These are phyloP conservation scores for Exutisphaerella laricina DNA, from an alignment of 2,329 filamentous ascomycete species.

Conservation along the genomic window DNA sequence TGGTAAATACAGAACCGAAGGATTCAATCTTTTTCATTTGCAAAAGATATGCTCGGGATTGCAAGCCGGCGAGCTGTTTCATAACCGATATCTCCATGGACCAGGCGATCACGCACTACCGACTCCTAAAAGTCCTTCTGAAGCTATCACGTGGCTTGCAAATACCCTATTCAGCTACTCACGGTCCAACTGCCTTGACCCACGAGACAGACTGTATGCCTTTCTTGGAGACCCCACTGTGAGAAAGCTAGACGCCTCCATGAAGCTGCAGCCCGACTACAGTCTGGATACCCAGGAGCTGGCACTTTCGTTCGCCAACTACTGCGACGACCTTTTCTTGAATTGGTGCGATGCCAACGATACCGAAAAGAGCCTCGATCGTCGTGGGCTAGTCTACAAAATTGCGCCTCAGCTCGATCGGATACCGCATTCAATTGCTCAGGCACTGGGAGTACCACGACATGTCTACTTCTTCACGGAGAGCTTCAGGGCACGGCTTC, in stretches of 20 bases:
- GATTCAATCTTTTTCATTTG: background rate
- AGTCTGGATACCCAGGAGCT: background rate
- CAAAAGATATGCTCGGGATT: background rate
- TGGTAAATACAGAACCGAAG: background rate
- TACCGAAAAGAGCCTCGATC: background rate
- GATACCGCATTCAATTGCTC: background rate
- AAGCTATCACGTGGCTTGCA: background rate
- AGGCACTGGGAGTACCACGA: background rate
- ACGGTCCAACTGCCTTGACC: background rate
- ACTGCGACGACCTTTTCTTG: background rate
- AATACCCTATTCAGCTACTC: conserved; percentile 1
- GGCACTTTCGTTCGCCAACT: background rate
- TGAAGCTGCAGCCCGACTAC: background rate
- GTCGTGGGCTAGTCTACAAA: background rate
- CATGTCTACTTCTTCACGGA: background rate
- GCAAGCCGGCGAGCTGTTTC: background rate
- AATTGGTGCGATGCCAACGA: background rate
- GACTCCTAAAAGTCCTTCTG: background rate
- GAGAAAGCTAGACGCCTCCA: background rate
- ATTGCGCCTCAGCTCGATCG: background rate
- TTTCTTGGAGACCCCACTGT: background rate
- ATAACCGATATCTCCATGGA: background rate
- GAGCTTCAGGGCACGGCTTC: background rate
- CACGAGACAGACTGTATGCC: background rate
- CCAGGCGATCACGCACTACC: background rate